Evolutionary conservation across 2,329 filamentous ascomycete species (phyloP).

Genomic region (Leptosphaerulina australis): DNA sequence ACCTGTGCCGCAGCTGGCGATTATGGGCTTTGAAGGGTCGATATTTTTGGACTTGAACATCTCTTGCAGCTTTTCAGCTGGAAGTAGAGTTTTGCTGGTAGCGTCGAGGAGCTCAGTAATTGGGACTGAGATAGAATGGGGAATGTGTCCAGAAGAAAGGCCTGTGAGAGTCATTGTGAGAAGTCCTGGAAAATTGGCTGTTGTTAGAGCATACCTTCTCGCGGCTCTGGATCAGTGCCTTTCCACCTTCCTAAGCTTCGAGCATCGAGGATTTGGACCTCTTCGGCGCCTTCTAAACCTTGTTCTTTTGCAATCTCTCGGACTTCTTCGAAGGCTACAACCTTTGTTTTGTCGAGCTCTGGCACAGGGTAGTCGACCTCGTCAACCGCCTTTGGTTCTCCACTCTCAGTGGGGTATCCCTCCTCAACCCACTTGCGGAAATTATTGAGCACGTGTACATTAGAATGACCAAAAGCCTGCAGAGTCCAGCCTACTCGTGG

Average conservation of each 20-base stretch:
- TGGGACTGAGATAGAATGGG: slow-evolving; percentile 82
- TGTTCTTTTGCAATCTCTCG: slow-evolving; percentile 75
- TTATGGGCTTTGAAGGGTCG: slow-evolving; percentile 78
- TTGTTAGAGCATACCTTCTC: slow-evolving; percentile 62
- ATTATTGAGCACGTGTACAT: slow-evolving; percentile 92
- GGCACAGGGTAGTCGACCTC: slow-evolving; percentile 52
- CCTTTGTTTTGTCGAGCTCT: slow-evolving; percentile 61
- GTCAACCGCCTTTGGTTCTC: slow-evolving; percentile 62
- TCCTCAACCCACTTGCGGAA: slow-evolving; percentile 92
- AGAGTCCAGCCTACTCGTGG: slow-evolving; percentile 95
- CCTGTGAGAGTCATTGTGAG: slow-evolving; percentile 31
- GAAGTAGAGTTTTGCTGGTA: slow-evolving; percentile 78
- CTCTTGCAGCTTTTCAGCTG: slow-evolving; percentile 71
- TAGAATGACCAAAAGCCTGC: slow-evolving; percentile 83
- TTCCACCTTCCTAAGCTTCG: slow-evolving; percentile 79
- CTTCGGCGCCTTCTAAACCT: slow-evolving; percentile 82
- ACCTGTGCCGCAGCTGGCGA: slow-evolving; percentile 89
- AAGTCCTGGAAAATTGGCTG: not conserved
- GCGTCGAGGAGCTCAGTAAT: slow-evolving; percentile 81
- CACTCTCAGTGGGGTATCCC: slow-evolving; percentile 81
- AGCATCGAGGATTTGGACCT: slow-evolving; percentile 88
- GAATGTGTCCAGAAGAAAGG: slow-evolving; percentile 88
- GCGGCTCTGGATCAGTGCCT: slow-evolving; percentile 83
- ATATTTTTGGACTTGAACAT: slow-evolving; percentile 82
- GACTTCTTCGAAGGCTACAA: slow-evolving; percentile 83